Base-by-base conservation (phyloP, 2,329 filamentous ascomycete genomes). In the Neofusicoccum cordaticola region DNA sequence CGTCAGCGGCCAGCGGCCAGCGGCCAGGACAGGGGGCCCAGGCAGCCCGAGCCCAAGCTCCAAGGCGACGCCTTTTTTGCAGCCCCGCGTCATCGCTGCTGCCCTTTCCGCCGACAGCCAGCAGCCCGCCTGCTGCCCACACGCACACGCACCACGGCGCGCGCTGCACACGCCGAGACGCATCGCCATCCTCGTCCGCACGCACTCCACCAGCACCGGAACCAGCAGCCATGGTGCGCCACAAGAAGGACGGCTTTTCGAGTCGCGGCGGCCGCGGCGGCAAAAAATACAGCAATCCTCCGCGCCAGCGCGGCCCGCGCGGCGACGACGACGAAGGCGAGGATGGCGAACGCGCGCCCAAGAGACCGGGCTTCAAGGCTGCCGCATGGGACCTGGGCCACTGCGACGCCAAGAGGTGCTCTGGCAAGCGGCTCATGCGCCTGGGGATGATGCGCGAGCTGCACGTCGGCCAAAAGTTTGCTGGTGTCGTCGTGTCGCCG, bases 351-450 rank as follows among this genome's bases (percentile, higher is more conserved):
- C 69, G 19, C 57, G 68, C 31, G 71, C 69, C 44, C 67, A 69
- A 52, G 65, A 69, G 42, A 72, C 73, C 62, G 70, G 75, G 65
- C 70, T 97, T 93, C 85, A 96, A 96, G 80, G 94, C 95, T 56
- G 95, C 94, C 66, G 97, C 94, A 77, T 99, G 95, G 95, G 95
- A 99, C 74, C 84, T 99, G 39, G 94, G 93, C 67, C 95, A 99
- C 81, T 99, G 95, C 82, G 95, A 99, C 74, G 92, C 94, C 8
- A 98, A 97, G 78, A 85, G 94, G 71, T 99, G 95, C 80, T 97
- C 93, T 0, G 95, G 95, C 37, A 99, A 99, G 82, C 89, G 92
- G 68, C 85, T 99, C 39, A 97, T 99, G 86, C 89, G 90, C 68
- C 86, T 96, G 63, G 94, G 94, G 2, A 83, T 97, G 72, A 97